Conservation (phyloP, 2,329 filamentous ascomycete genomes). For the Pseudogymnoascus sp. region DNA sequence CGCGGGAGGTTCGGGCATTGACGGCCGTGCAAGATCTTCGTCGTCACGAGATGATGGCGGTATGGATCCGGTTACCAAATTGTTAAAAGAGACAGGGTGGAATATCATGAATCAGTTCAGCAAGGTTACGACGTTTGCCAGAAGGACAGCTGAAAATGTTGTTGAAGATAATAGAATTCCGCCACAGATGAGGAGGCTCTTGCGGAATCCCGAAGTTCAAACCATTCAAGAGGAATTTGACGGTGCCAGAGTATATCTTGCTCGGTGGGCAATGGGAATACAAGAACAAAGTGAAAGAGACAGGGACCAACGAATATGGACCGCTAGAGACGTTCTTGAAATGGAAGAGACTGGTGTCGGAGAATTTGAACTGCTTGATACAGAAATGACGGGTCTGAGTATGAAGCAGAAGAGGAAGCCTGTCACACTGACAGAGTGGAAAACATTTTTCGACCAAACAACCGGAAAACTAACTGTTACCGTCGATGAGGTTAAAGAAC, state of each 20-base stretch:
- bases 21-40: conserved; percentile 19
- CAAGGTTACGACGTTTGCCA: conserved; percentile 92
- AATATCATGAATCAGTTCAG: conserved; percentile 94
- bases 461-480: conserved; percentile 73
- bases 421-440: conserved; percentile 80
- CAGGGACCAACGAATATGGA: conserved; percentile 80
- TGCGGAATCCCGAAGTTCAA: conserved; percentile 89
- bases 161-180: conserved; percentile 87
- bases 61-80: conserved; percentile 91
- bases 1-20: conserved; percentile 30
- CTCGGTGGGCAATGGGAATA: conserved; percentile 97
- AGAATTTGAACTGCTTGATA: conserved; percentile 87
- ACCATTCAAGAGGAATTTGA: conserved; percentile 96
- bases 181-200: conserved; percentile 73
- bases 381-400: conserved; percentile 62
- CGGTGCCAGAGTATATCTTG: conserved; percentile 86
- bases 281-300: conserved; percentile 93
- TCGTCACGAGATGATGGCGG: conserved; percentile 49
- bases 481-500: conserved; percentile 86
- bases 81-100: conserved; percentile 91
- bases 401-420: conserved; percentile 68
- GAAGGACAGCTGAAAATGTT: conserved; percentile 83
- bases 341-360: conserved; percentile 92
- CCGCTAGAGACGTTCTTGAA: conserved; percentile 82
- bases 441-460: conserved; percentile 70